Conservation (phyloP, 129 eudicot species). For the Arctium minus region DNA sequence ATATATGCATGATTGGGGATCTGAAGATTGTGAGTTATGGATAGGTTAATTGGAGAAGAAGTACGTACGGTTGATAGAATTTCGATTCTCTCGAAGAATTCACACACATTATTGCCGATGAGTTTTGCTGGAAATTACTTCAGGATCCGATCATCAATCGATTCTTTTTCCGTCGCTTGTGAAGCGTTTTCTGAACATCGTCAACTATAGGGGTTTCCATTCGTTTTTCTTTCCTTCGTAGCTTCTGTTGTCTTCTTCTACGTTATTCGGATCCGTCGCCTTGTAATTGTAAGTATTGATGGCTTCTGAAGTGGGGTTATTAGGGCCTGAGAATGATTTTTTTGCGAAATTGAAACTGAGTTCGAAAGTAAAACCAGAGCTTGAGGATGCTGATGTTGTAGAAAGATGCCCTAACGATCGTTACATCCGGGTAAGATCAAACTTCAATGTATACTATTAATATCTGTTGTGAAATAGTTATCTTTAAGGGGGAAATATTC, state of each 20-base stretch:
- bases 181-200: constrained; percentile 49
- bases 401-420: constrained; percentile 39
- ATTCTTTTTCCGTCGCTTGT: constrained; percentile 40
- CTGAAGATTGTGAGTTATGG: constrained; percentile 25
- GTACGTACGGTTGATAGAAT: constrained; percentile 8
- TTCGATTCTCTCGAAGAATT: constrained; percentile 11
- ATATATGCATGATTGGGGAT: constrained; percentile 27
- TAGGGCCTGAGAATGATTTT: constrained; percentile 14
- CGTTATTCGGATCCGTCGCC: constrained; percentile 7
- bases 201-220: constrained; percentile 15
- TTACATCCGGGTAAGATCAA: constrained; percentile 29
- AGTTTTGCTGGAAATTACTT: constrained; percentile 25
- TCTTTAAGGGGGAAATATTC: background rate
- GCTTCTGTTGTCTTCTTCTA: constrained; percentile 6
- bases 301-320: constrained; percentile 23
- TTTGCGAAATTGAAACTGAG: constrained; percentile 23
- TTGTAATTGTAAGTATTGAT: constrained; percentile 11
- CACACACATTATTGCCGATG: constrained; percentile 28
- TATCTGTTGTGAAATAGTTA: background rate
- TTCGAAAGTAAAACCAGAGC: constrained; percentile 1
- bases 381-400: constrained; percentile 34
- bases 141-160: constrained; percentile 31
- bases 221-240: background rate
- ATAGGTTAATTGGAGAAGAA: constrained; percentile 13
- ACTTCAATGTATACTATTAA: background rate